Percentiles rank a stretch among this genome's conserved stretches.
These are phyloP conservation scores for Schizonepeta tenuifolia DNA, from an alignment of 257 asterid genomes.

Conservation along the genomic window DNA sequence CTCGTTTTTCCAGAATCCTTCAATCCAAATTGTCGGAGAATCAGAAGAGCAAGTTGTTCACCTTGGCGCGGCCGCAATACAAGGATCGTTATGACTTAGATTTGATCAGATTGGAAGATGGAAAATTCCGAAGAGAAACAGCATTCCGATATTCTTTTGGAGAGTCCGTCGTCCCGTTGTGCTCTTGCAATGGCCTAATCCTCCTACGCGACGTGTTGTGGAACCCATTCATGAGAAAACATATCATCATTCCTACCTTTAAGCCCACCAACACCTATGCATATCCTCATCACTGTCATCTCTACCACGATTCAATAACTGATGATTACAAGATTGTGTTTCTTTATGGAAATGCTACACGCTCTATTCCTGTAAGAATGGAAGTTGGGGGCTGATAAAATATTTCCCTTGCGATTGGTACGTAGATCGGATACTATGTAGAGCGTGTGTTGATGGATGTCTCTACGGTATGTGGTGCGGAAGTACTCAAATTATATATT, in stretches of 20 bases:
- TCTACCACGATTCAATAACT: not conserved
- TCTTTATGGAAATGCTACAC: not conserved
- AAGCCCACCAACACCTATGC: too few relatives aligned
- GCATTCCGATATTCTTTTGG: not conserved
- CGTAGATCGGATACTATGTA: too few relatives aligned
- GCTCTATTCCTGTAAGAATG: not conserved
- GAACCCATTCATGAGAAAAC: not conserved
- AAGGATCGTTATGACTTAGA: too few relatives aligned
- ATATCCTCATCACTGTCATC: not conserved
- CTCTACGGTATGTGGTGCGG: accelerated
- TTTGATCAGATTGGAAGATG: not conserved
- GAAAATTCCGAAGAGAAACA: not conserved
- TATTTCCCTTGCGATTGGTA: not conserved
- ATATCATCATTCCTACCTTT: not conserved
- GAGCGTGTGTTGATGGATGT: not conserved
- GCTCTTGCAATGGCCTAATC: not conserved
- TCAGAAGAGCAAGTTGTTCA: not conserved
- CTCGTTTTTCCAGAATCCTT: not conserved
- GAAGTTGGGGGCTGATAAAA: not conserved
- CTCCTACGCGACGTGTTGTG: not conserved
- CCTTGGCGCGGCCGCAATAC: too few relatives aligned
- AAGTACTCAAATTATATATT: too few relatives aligned
- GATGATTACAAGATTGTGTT: not conserved
- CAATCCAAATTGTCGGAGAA: too few relatives aligned
- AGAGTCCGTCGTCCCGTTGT: too few relatives aligned